Conservation (phyloP, 2,329 filamentous ascomycete species). For the Beauveria caledonica region DNA sequence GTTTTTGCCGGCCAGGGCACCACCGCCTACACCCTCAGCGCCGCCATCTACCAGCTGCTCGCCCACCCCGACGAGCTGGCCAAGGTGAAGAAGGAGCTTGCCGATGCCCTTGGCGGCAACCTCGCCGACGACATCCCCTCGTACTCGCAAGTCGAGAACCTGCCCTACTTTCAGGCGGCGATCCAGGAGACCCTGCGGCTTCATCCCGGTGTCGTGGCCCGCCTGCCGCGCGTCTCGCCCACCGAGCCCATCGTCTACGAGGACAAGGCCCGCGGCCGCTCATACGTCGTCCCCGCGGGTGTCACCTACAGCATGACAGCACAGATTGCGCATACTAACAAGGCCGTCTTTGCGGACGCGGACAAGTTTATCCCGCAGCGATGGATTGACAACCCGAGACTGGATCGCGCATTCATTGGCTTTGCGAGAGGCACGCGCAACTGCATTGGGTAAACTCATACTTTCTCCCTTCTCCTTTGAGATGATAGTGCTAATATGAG, state of each 20-base stretch:
- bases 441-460: neutral
- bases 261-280: constrained; percentile 18
- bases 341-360: constrained; percentile 31
- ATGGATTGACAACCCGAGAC: constrained; percentile 15
- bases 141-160: neutral
- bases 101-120: neutral
- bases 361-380: constrained; percentile 32
- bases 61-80: neutral
- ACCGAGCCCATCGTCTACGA: constrained; percentile 23
- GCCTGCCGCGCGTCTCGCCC: constrained; percentile 20
- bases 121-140: neutral
- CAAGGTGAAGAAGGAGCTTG: constrained; percentile 3
- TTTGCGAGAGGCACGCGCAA: neutral
- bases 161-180: constrained; percentile 6
- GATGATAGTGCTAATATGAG: neutral
- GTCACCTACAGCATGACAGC: constrained; percentile 32
- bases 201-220: constrained; percentile 21
- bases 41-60: constrained; percentile 4
- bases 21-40: constrained; percentile 10
- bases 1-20: constrained; percentile 5
- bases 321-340: constrained; percentile 30
- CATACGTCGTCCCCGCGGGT: constrained; percentile 22
- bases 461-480: neutral
- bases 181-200: constrained; percentile 11
- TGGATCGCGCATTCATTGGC: neutral